A percentile compares a stretch with the other conserved stretches of the same genome.
Evolutionary conservation across 2,329 filamentous ascomycete species (phyloP).

Genomic region (Nemania sp.): DNA sequence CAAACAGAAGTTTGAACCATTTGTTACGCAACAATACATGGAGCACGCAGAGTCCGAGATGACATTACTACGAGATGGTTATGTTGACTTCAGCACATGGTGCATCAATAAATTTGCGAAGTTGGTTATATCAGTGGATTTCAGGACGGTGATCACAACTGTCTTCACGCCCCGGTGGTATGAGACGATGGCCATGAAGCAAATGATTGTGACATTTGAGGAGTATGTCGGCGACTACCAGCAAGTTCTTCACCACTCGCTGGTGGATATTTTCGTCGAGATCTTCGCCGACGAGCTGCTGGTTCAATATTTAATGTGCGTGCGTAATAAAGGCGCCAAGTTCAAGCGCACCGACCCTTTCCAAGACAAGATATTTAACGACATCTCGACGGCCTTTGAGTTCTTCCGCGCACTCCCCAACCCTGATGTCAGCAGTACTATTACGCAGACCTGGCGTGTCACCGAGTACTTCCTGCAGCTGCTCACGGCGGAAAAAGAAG

Average conservation of each 20-base stretch:
- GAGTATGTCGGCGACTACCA: conserved; percentile 92
- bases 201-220: conserved; percentile 92
- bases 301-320: conserved; percentile 77
- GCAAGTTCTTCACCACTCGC: conserved; percentile 79
- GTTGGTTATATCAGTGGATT: conserved; percentile 90
- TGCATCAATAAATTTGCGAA: conserved; percentile 86
- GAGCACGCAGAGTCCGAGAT: conserved; percentile 75
- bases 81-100: conserved; percentile 92
- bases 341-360: conserved; percentile 87
- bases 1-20: conserved; percentile 77
- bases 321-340: conserved; percentile 88
- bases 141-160: conserved; percentile 78
- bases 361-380: conserved; percentile 90
- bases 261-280: conserved; percentile 90
- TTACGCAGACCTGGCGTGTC: conserved; percentile 92
- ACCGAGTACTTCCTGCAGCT: conserved; percentile 83
- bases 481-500: conserved; percentile 74
- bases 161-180: conserved; percentile 96
- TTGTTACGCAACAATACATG: conserved; percentile 81
- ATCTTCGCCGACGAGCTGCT: conserved; percentile 92
- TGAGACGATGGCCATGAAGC: conserved; percentile 80
- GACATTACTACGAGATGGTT: conserved; percentile 79
- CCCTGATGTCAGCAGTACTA: conserved; percentile 68
- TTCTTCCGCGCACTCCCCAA: conserved; percentile 79
- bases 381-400: conserved; percentile 86